Percentiles rank a stretch among this genome's conserved stretches.
Conservation (phyloP, 2,329 filamentous ascomycete genomes). For the Zelopaecilomyces penicillatus region DNA sequence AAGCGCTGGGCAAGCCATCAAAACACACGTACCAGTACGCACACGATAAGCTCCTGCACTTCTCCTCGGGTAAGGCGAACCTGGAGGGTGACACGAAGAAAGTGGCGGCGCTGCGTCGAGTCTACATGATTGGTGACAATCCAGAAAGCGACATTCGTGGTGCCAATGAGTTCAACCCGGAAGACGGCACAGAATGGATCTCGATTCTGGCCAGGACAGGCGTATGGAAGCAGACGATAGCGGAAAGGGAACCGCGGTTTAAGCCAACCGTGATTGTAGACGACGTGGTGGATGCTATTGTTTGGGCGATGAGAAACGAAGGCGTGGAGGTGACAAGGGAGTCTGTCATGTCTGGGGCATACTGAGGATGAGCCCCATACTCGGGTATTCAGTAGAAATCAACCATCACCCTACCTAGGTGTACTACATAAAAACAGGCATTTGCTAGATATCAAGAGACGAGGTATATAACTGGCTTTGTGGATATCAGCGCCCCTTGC, state of each 20-base stretch:
- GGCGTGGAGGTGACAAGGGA: conserved; percentile 29
- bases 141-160: conserved; percentile 85
- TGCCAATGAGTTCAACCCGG: conserved; percentile 66
- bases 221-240: conserved; percentile 49
- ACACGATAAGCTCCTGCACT: conserved; percentile 57
- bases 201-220: conserved; percentile 74
- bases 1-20: conserved; percentile 76
- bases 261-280: conserved; percentile 58
- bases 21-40: conserved; percentile 74
- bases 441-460: no score
- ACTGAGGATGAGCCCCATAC: no score
- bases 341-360: conserved; percentile 18
- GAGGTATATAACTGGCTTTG: no score
- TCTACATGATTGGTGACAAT: conserved; percentile 94
- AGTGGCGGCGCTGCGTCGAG: conserved; percentile 58
- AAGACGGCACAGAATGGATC: conserved; percentile 63
- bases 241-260: conserved; percentile 43
- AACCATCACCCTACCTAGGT: no score
- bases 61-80: conserved; percentile 15
- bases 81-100: conserved; percentile 16
- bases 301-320: conserved; percentile 61
- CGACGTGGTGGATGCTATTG: conserved; percentile 68
- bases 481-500: no score
- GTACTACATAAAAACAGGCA: no score
- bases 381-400: no score